phyloP scores from a whole-genome alignment of 1,284 basidiomycete genomes.

The Marasmius oreades region DNA sequence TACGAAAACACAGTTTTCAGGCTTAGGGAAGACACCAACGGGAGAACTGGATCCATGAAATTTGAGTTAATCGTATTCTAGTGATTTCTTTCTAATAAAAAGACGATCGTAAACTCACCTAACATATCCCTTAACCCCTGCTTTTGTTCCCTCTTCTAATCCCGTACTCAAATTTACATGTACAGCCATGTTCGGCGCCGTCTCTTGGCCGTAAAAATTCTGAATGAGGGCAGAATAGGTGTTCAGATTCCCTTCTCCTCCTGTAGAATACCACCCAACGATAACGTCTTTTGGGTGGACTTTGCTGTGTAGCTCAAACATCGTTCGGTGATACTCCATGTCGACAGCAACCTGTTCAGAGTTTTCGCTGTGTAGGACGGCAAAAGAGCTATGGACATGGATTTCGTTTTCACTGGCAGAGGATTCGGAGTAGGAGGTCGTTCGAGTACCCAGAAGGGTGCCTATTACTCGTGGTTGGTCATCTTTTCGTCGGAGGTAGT shows the following conservation, averaged over 20 bases:
- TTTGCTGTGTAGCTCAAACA: constrained; percentile 88
- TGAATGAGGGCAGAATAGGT: constrained; percentile 97
- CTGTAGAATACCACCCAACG: constrained; percentile 93
- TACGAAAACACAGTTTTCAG: constrained; percentile 90
- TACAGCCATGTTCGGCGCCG: constrained; percentile 83
- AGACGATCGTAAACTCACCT: no score
- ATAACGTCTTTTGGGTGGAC: constrained; percentile 85
- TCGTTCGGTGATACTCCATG: constrained; percentile 92
- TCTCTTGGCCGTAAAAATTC: constrained; percentile 96
- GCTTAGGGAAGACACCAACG: constrained; percentile 82
- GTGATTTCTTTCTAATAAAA: no score
- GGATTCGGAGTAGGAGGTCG: constrained; percentile 44
- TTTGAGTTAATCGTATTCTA: no score
- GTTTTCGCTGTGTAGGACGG: constrained; percentile 89
- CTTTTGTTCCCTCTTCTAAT: constrained; percentile 63
- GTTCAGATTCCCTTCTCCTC: constrained; percentile 76
- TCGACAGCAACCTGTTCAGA: constrained; percentile 92
- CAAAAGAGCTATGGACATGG: constrained; percentile 74
- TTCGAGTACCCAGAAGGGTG: constrained; percentile 78
- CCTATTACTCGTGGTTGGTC: constrained; percentile 91
- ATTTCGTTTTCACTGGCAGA: constrained; percentile 48
- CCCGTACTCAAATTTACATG: constrained; percentile 94
- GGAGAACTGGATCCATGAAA: constrained; percentile 55
- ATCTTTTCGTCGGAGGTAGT: constrained; percentile 88
- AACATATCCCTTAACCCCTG: constrained; percentile 87